Evolutionary conservation across 306 rosid genomes (phyloP), one percentile per base, ranked within the genome.

Genomic region (Begonia masoniana): DNA sequence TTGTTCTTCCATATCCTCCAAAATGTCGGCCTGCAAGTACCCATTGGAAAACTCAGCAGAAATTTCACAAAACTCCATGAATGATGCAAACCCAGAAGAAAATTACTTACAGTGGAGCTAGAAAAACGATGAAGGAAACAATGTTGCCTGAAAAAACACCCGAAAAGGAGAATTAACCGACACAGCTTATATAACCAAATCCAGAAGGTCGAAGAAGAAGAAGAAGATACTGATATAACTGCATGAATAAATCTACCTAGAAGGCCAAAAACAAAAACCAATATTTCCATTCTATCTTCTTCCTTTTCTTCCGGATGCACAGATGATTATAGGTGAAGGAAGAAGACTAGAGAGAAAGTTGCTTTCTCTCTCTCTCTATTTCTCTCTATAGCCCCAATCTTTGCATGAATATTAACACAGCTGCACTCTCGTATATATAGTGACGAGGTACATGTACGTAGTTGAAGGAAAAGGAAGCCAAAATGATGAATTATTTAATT

Each of bases 81-180:
- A 16, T 1, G 15, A 45, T 23, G 8, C 12, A 64, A 45, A 10
- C 21, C 12, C n/a, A 35, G 13, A 50, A 3, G 9, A 35, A 15
- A 14, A 17, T 1, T 41, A 71, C 96, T 86, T 74, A 91, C 99
- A 79, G 15, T 6, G 99, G 99, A 47, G 99, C 94, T 9, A 91
- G 83, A 55, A 83, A 83, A 64, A 88, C 88, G 36, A 75, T 55
- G 64, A 81, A 81, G 56, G 96, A 87, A 54, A 59, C 65, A 54
- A 87, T 65, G 81, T 83, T 87, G 49, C 93, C 95, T 85, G 51
- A 41, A 13, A 50, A n/a, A 50, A 15, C 23, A 16, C 4, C 15
- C 14, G 13, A 56, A 6, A 41, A 50, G n/a, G 13, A 4, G 31
- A 23, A 5, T 31, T 7, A 31, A 31, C 2, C 9, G 39, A 31